Evolutionary conservation across 257 asterid species (phyloP).

Genomic region (Petrea volubilis): DNA sequence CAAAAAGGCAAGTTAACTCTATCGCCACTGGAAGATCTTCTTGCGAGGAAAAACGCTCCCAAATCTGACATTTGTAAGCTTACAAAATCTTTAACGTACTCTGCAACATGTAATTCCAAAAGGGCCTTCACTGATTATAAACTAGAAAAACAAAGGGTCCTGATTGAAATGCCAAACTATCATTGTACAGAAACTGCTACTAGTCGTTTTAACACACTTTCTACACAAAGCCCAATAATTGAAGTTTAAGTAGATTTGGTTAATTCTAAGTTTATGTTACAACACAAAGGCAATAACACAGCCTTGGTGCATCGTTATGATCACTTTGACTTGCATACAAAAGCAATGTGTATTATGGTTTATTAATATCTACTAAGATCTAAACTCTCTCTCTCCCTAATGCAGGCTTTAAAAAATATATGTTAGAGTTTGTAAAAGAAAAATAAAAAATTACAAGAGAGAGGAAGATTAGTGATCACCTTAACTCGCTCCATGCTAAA

Average conservation of each 20-base stretch:
- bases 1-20: no score
- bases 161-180: neutral
- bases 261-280: neutral
- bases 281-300: neutral
- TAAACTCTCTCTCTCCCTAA: neutral
- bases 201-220: no score
- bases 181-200: no score
- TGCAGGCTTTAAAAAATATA: no score
- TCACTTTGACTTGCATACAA: neutral
- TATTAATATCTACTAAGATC: neutral
- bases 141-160: neutral
- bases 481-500: slow-evolving; percentile 68
- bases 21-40: neutral
- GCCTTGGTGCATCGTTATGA: neutral
- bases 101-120: neutral
- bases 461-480: slow-evolving; percentile 44
- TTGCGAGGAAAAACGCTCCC: neutral
- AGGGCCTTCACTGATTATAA: no score
- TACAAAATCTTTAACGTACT: neutral
- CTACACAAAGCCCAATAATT: neutral
- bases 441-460: neutral
- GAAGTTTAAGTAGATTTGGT: neutral
- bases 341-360: neutral
- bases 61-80: neutral
- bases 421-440: no score